Evolutionary conservation across 305 asterid species (phyloP).

Genomic region (Fraxinus greggii): DNA sequence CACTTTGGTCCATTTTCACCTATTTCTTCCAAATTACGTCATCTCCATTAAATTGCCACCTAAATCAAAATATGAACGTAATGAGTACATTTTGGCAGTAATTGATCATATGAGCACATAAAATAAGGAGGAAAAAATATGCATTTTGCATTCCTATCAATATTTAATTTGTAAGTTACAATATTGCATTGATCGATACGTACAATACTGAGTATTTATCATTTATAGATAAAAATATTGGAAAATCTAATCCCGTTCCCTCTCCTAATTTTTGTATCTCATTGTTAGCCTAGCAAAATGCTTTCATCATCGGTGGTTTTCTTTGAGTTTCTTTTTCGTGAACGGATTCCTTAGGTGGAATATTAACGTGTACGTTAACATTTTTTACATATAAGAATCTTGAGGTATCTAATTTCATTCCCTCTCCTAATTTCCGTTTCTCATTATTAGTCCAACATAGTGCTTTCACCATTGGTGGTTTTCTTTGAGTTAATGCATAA

Average conservation of each 20-base stretch:
- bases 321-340: background rate
- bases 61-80: too few species aligned
- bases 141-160: too few species aligned
- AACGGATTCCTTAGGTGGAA: background rate
- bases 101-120: too few species aligned
- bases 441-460: background rate
- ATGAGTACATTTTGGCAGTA: too few species aligned
- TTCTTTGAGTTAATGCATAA: background rate
- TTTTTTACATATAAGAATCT: background rate
- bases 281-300: background rate
- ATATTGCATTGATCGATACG: background rate
- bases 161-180: background rate
- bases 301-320: background rate
- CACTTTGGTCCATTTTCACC: too few species aligned
- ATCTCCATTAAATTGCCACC: too few species aligned
- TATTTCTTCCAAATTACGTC: too few species aligned
- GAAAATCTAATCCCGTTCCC: background rate
- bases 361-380: background rate
- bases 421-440: background rate
- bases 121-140: too few species aligned
- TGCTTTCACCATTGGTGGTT: background rate
- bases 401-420: background rate
- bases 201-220: background rate
- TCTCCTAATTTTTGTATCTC: background rate
- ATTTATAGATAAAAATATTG: background rate